Evolutionary conservation across 129 eudicot species (phyloP).

Genomic region (Saposhnikovia divaricata): DNA sequence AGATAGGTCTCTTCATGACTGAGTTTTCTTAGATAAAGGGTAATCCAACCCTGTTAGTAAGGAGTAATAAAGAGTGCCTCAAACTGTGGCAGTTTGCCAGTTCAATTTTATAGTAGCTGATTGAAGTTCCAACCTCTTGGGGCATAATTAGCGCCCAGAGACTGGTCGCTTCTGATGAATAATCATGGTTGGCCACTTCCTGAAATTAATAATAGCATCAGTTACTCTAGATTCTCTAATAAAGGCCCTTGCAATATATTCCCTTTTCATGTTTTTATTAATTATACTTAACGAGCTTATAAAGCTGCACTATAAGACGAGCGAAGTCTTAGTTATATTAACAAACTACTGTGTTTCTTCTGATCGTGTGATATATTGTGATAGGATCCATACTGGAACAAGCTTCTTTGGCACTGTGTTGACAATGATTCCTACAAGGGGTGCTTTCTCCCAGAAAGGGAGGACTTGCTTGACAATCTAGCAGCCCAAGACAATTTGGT

Average conservation of each 20-base stretch:
- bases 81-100: background rate
- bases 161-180: background rate
- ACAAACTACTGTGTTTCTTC: background rate
- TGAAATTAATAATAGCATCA: background rate
- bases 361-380: background rate
- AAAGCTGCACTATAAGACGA: background rate
- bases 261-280: background rate
- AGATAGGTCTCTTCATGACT: background rate
- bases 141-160: background rate
- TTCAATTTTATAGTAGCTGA: background rate
- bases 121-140: background rate
- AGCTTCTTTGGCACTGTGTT: conserved; percentile 14
- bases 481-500: background rate
- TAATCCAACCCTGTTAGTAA: background rate
- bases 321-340: background rate
- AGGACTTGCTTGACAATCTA: background rate
- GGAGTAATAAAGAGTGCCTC: background rate
- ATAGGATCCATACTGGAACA: conserved; percentile 14
- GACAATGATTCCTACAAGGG: conserved; percentile 13
- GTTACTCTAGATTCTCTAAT: background rate
- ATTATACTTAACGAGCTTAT: background rate
- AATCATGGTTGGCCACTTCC: background rate
- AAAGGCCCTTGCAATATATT: background rate
- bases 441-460: conserved; percentile 10
- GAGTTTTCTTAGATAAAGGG: background rate